A percentile compares a stretch with the other conserved stretches of the same genome.
These are phyloP conservation scores for Aspergillus sp. DNA, from an alignment of 2,329 filamentous ascomycete genomes.

Conservation along the genomic window DNA sequence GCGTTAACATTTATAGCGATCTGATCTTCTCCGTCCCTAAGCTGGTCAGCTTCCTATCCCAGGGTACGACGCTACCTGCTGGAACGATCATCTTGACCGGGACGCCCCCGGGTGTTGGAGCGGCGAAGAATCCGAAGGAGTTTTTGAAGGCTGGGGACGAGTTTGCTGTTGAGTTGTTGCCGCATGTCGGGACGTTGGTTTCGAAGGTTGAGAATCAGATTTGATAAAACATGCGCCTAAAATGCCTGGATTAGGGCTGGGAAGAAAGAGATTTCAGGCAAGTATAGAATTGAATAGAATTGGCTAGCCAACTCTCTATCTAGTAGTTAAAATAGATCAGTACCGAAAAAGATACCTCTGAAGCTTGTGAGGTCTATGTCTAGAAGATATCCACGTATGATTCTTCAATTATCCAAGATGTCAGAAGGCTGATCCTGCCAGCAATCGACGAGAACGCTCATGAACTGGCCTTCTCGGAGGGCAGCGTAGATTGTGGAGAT, in stretches of 20 bases:
- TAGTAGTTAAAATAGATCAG: neutral
- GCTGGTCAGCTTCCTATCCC: slow-evolving; percentile 40
- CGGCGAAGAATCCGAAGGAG: slow-evolving; percentile 41
- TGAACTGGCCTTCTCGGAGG: slow-evolving; percentile 19
- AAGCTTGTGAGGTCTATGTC: neutral
- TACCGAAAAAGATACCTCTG: neutral
- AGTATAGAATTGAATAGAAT: neutral
- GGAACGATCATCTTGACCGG: slow-evolving; percentile 47
- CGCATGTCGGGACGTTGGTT: slow-evolving; percentile 50
- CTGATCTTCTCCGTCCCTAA: slow-evolving; percentile 55
- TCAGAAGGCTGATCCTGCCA: neutral
- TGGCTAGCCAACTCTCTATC: neutral
- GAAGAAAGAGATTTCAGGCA: neutral
- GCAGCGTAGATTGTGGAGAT: slow-evolving; percentile 27
- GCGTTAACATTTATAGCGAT: slow-evolving; percentile 38
- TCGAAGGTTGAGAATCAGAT: slow-evolving; percentile 42
- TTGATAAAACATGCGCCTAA: neutral
- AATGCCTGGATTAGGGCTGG: neutral
- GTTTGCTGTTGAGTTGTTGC: slow-evolving; percentile 51
- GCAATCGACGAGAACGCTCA: neutral
- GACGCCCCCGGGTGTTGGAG: slow-evolving; percentile 45
- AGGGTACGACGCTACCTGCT: slow-evolving; percentile 43
- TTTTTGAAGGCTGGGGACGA: slow-evolving; percentile 48
- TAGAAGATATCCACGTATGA: neutral
- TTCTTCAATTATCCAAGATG: neutral